A percentile compares a stretch with the other conserved stretches of the same genome.
Evolutionary conservation across 768 basidiomycete genomes (phyloP).

Genomic region (Bullera alba): DNA sequence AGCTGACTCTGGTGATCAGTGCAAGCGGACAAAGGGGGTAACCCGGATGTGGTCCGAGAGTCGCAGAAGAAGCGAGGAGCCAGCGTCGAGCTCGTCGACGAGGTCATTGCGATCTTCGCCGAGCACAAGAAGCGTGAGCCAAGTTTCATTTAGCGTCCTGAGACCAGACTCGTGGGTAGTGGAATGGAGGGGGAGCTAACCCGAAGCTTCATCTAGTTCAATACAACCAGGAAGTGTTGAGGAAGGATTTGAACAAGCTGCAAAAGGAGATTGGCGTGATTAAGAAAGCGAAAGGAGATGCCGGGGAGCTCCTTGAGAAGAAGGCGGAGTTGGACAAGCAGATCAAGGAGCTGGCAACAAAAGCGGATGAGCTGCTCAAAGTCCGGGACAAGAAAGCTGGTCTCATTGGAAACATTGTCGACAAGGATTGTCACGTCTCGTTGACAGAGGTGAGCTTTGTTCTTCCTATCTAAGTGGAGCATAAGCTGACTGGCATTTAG

Average conservation of each 20-base stretch:
- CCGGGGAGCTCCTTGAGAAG: conserved; percentile 73
- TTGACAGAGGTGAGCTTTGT: conserved; percentile 65
- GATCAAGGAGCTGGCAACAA: conserved; percentile 68
- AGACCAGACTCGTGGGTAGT: not conserved
- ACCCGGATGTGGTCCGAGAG: conserved; percentile 79
- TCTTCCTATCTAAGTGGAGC: not conserved
- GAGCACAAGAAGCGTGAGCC: conserved; percentile 94
- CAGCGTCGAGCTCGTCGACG: conserved; percentile 84
- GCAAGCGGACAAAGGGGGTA: conserved; percentile 59
- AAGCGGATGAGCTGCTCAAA: conserved; percentile 65
- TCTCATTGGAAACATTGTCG: conserved; percentile 86
- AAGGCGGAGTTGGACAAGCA: conserved; percentile 82
- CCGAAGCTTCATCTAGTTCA: conserved; percentile 57
- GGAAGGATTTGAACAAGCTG: conserved; percentile 76
- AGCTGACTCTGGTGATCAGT: conserved; percentile 16
- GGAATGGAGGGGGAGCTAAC: not conserved
- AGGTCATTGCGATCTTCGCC: conserved; percentile 81
- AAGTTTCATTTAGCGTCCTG: no score
- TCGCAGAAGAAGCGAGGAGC: conserved; percentile 88
- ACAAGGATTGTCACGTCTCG: conserved; percentile 75
- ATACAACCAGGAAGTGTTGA: conserved; percentile 68
- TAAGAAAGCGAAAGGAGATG: conserved; percentile 92
- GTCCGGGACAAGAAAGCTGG: conserved; percentile 57
- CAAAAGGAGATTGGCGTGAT: conserved; percentile 92
- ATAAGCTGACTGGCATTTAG: no score